phyloP scores from a whole-genome alignment of 169 alveolate species.

The Eimeria necatrix region DNA sequence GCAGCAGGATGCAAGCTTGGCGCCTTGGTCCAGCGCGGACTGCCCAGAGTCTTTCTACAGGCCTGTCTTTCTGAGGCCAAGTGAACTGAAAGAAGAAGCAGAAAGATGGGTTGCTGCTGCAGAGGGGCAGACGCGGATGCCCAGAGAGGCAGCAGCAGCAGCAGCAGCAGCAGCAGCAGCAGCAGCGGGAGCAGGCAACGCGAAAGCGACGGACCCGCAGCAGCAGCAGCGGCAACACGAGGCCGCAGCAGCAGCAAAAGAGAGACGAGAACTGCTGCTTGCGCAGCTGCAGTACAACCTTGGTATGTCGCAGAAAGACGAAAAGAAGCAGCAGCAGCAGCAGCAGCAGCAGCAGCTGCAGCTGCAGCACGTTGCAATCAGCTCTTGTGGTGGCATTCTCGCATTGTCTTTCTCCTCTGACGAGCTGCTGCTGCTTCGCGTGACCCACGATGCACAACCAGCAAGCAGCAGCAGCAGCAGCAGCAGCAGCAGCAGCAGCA shows the following conservation, averaged over 20 bases:
- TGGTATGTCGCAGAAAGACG: not conserved
- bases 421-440: slow-evolving; percentile 66
- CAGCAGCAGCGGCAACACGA: slow-evolving; percentile 19
- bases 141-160: not conserved
- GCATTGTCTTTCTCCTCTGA: slow-evolving; percentile 44
- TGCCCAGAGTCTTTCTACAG: slow-evolving; percentile 40
- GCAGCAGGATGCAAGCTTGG: not conserved
- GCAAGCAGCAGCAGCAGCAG: not conserved
- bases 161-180: not conserved
- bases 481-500: not conserved
- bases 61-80: slow-evolving; percentile 29
- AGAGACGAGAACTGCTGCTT: slow-evolving; percentile 8
- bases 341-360: not conserved
- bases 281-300: slow-evolving; percentile 19
- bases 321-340: slow-evolving; percentile 19
- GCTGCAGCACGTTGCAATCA: slow-evolving; percentile 36
- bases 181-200: not conserved
- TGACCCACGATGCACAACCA: slow-evolving; percentile 7
- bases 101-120: slow-evolving; percentile 7
- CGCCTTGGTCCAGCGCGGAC: not conserved
- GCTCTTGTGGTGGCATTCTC: slow-evolving; percentile 45
- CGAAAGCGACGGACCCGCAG: not conserved
- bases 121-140: not conserved
- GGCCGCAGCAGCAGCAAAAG: not conserved
- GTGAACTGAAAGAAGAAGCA: slow-evolving; percentile 14